Base-by-base conservation (phyloP, 108 stramenopile species). In the Thalassiosira profunda region DNA sequence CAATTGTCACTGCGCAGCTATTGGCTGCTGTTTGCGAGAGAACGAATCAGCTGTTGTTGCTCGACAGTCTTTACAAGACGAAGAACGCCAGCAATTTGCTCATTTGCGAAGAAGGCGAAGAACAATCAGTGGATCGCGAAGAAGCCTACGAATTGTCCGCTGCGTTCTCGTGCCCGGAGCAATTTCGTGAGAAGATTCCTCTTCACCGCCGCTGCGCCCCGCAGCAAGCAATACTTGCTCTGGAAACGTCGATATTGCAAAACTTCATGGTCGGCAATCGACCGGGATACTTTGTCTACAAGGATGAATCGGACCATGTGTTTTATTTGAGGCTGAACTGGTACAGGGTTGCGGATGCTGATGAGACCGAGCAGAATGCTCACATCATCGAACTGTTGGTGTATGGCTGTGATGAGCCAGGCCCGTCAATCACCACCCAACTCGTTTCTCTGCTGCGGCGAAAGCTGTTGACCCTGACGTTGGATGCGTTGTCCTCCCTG, bases 191-290 rank as follows among this genome's bases (percentile, higher is more conserved):
- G 4, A 8, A 41, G 5, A 84, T 87, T 55, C 67, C 68, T 10
- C 49, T 93, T 7, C 85, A 82, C 62, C 73, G 76, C 35, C 83
- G 89, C 29, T 84, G 74, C 40, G 69, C 86, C 10, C 72, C 89
- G 0, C 79, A 64, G 18, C 85, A 93, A 49, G 86, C 86, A 8
- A 81, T 86, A 25, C 48, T 65, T 21, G 65, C 76, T 9, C 60
- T 90, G 14, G 82, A 84, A 51, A 74, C 84, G 11, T 77, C 81
- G 8, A 86, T 87, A 14, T 86, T 93, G 37, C 89, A 90, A 54
- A 86, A 81, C 38, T 90, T 93, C 59, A 75, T 89, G 15, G 63
- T 93, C n/a, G 84, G 80, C 8, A 93, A 93, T 62, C 63, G 84
- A 55, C 40, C 54, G 3, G 73, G 84, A 44, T 44, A 82, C 15